Conservation (phyloP, 2,329 filamentous ascomycete species). For the Trichothecium sympodiale region DNA sequence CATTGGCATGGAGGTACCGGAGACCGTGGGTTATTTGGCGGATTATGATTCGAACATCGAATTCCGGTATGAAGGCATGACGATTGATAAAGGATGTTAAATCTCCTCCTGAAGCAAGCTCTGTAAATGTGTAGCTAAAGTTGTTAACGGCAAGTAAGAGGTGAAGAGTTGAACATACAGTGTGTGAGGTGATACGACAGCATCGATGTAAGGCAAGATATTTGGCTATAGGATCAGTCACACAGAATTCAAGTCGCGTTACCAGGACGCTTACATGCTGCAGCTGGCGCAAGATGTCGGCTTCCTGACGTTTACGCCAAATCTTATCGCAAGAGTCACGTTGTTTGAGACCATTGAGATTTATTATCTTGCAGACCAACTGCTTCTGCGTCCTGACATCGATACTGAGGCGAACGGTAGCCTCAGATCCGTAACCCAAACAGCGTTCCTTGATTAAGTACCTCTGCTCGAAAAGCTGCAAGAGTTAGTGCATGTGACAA, state of each 20-base stretch:
- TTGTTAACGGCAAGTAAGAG: neutral
- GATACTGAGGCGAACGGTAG: constrained; percentile 24
- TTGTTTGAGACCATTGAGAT: constrained; percentile 26
- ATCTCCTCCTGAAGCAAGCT: constrained; percentile 44
- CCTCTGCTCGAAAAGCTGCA: constrained; percentile 20
- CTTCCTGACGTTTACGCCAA: constrained; percentile 33
- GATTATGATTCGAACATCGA: constrained; percentile 32
- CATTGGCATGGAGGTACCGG: constrained; percentile 35
- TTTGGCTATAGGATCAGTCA: constrained; percentile 32
- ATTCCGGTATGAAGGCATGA: constrained; percentile 23
- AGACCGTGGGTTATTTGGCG: constrained; percentile 35
- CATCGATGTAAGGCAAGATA: constrained; percentile 39
- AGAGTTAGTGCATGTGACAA: constrained; percentile 2
- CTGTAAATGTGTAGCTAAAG: constrained; percentile 41
- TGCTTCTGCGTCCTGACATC: constrained; percentile 44
- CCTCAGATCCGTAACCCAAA: constrained; percentile 26
- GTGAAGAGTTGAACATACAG: constrained; percentile 24
- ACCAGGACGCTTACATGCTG: constrained; percentile 33
- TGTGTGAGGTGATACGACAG: constrained; percentile 34
- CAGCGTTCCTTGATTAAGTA: constrained; percentile 22
- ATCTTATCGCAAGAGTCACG: constrained; percentile 16
- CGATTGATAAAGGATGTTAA: constrained; percentile 35
- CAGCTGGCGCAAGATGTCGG: constrained; percentile 40
- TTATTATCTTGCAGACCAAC: constrained; percentile 58
- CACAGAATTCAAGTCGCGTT: constrained; percentile 4